Evolutionary conservation across 805 yeast species (phyloP).

Genomic region (Crinitomyces ghanaensis): DNA sequence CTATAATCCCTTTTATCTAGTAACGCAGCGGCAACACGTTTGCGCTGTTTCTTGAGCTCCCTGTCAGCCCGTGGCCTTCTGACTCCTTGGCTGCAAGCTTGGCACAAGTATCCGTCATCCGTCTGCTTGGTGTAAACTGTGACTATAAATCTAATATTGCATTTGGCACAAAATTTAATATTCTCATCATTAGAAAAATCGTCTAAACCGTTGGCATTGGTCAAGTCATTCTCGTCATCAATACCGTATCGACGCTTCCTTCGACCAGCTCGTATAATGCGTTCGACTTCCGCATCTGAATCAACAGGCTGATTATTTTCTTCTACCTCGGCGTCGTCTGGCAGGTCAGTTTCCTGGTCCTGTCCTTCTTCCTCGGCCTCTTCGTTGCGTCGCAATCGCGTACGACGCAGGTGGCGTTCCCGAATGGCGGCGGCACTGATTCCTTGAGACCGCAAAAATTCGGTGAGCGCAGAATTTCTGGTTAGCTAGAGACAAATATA

Average conservation of each 20-base stretch:
- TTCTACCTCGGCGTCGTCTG: conserved; percentile 15
- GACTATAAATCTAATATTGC: conserved; percentile 47
- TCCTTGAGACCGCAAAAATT: conserved; percentile 79
- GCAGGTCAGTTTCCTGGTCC: conserved; percentile 20
- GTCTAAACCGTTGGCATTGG: conserved; percentile 29
- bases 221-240: conserved; percentile 27
- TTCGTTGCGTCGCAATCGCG: conserved; percentile 19
- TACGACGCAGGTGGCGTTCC: conserved; percentile 16
- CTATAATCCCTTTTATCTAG: conserved; percentile 53
- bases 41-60: too few relatives aligned
- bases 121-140: conserved; percentile 52
- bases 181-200: conserved; percentile 29
- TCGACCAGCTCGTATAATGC: conserved; percentile 30
- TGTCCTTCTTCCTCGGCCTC: conserved; percentile 22
- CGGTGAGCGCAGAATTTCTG: conserved; percentile 69
- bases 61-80: too few relatives aligned
- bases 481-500: too few relatives aligned
- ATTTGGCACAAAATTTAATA: conserved; percentile 51
- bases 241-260: conserved; percentile 27
- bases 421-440: conserved; percentile 68
- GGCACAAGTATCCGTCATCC: conserved; percentile 41
- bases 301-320: conserved; percentile 9
- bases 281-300: conserved; percentile 5
- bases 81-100: conserved; percentile 53
- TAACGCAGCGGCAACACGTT: conserved; percentile 73